Percentiles rank a stretch among this genome's conserved stretches.
Conservation (phyloP, 805 yeast genomes). For the Yamadazyma tumulicola region DNA sequence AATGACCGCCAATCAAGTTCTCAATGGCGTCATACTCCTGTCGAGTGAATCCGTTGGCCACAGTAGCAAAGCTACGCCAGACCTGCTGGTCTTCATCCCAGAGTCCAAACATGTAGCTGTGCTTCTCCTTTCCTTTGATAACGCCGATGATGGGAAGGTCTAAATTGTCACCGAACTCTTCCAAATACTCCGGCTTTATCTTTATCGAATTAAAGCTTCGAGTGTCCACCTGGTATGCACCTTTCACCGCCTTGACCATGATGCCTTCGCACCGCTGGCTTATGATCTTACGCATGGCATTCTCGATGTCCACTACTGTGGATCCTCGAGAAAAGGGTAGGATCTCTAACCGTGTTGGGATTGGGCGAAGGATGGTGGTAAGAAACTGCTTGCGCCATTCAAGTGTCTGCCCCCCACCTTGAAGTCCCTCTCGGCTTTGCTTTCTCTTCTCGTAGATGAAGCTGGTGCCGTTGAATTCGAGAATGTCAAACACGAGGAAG, state of each 20-base stretch:
- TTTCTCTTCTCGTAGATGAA: conserved; percentile 36
- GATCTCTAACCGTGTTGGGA: conserved; percentile 48
- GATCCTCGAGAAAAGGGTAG: conserved; percentile 38
- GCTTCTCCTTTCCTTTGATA: conserved; percentile 66
- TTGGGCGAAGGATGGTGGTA: conserved; percentile 40
- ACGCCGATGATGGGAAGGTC: conserved; percentile 81
- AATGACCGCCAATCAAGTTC: conserved; percentile 51
- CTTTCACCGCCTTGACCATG: conserved; percentile 61
- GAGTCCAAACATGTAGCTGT: conserved; percentile 72
- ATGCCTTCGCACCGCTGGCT: conserved; percentile 74
- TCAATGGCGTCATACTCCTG: conserved; percentile 61
- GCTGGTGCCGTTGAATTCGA: conserved; percentile 64
- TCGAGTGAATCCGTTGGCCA: conserved; percentile 79
- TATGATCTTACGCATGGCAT: conserved; percentile 56
- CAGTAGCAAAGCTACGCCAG: conserved; percentile 68
- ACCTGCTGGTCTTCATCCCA: conserved; percentile 39
- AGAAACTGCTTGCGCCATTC: conserved; percentile 54
- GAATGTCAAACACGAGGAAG: conserved; percentile 67
- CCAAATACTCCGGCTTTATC: conserved; percentile 86
- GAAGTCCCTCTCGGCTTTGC: too few species aligned
- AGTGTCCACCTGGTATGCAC: conserved; percentile 51
- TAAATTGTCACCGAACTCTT: conserved; percentile 80
- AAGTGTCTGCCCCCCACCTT: conserved; percentile 21
- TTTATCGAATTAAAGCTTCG: conserved; percentile 76
- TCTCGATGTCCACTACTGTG: conserved; percentile 50